Evolutionary conservation across 148 eudicot species (phyloP), one percentile per base, ranked within the genome.

Genomic region (Mesembryanthemum crystallinum): DNA sequence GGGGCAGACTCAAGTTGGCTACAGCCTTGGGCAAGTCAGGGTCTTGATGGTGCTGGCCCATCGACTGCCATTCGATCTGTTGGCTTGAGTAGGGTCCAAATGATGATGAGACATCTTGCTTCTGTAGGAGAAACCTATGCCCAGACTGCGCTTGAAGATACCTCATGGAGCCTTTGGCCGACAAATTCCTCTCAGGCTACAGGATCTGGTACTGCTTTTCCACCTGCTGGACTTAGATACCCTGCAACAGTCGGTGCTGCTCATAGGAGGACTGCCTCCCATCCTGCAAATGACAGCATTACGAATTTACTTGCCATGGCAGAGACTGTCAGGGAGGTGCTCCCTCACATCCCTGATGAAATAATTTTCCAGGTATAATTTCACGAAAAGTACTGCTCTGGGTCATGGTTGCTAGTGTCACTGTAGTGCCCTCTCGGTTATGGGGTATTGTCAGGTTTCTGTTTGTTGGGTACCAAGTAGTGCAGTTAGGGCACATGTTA

Each of bases 91-190:
- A 82, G 94, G 71, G 97, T 95, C 71, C 97, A 95, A 77, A 90
- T 88, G 94, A 87, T 95, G 97, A 90, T 95, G 98, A 85, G 98
- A 77, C 98, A 95, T 61, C 89, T 95, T 82, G 97, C 98, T 45
- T 90, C 95, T 67, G 97, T 94, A 65, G 92, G 98, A 70, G 98
- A 94, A 85, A 90, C 92, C 21, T 94, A 92, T 83, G 88, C 97
- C 52, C 97, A 92, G 59, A 89, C 88, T 51, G 89, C 97, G 17
- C 90, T 95, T 78, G 97, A 95, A 76, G 98, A 95, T 79, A 73
- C 85, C 69, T 83, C 97, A 24, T 95, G 96, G 97, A 84, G 85
- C 76, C 86, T 95, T 67, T 95, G 97, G 92, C 92, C 96, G 76
- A 82, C 84, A 75, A 84, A 79, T 85, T 73, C 92, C 12, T 87